These are phyloP conservation scores for Cystofilobasidium macerans DNA, from an alignment of 768 basidiomycete genomes.

Conservation along the genomic window DNA sequence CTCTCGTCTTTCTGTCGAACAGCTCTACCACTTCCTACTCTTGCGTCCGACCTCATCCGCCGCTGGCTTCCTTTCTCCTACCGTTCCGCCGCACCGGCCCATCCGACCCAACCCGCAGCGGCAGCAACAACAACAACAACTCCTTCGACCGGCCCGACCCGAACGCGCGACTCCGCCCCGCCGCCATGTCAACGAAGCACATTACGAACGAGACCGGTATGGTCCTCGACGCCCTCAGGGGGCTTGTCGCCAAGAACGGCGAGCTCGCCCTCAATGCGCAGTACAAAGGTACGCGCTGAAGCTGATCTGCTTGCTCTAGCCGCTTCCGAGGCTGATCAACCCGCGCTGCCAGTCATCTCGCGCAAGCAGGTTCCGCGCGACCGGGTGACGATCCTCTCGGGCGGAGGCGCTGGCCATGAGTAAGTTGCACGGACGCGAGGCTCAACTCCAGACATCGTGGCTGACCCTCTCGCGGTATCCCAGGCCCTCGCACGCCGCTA, in stretches of 20 bases:
- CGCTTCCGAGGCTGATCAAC: background rate
- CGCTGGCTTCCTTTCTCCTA: no score
- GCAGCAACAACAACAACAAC: no score
- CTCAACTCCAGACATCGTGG: no score
- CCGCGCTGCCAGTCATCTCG: slow-evolving; percentile 14
- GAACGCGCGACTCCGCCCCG: no score
- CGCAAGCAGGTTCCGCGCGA: background rate
- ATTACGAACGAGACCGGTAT: slow-evolving; percentile 63
- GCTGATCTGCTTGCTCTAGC: background rate
- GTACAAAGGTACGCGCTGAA: slow-evolving; percentile 52
- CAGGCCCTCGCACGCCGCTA: slow-evolving; percentile 17
- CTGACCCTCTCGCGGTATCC: background rate
- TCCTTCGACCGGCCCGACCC: no score
- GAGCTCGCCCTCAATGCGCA: slow-evolving; percentile 56
- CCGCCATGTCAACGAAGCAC: slow-evolving; percentile 62
- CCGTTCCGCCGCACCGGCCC: no score
- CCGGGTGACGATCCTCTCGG: slow-evolving; percentile 22
- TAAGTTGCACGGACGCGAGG: no score
- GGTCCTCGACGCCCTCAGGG: slow-evolving; percentile 66
- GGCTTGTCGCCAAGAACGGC: slow-evolving; percentile 55
- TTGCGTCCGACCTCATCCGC: no score
- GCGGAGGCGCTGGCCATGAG: slow-evolving; percentile 23
- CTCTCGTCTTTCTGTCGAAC: no score
- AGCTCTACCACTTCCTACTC: no score
- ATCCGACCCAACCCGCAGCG: no score